Base-by-base conservation (phyloP, 371 early-diverging fungal species). In the Circinella minor region DNA sequence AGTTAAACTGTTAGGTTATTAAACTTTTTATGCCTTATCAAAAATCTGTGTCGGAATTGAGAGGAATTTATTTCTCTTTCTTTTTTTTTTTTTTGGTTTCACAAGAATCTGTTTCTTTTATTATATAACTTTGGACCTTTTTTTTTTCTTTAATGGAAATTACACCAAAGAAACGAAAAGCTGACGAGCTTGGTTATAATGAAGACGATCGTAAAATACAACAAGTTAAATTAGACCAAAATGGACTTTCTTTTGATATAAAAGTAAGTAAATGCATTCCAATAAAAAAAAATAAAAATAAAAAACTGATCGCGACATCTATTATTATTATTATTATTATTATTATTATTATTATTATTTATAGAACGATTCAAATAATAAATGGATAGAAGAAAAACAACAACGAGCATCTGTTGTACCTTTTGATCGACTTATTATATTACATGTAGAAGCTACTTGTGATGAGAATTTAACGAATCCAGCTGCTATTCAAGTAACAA, bases 381-480 rank as follows among this genome's bases (percentile, higher is more conserved):
- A 11, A 3, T 11, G 15, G 15, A 47, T 6, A 51, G 37, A 18
- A 62, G 49, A 63, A 15, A 48, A 48, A 47, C 15, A 63, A 15
- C 57, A 57, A 47, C 68, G 61, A 46, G 72, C 66, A 17, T 79
- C 84, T 6, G 67, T 68, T 10, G 68, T 84, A 47, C 85, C 85
- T 48, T 84, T 84, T 77, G 89, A 91, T 68, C 86, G 86, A 55
- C 81, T 89, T 27, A 84, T 93, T 60, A 81, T 91, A 39, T 75
- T 92, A 18, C 86, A 91, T 72, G 76, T 90, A 49, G 91, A 91
- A 75, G 88, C 90, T 5, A 93, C 92, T 18, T 89, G 90, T 70
- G 92, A 92, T 74, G 92, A 92, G 66, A 89, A 88, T 70, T 83
- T 87, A 36, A 88, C 89, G 47, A 85, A 82, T 71, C 89, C 91